Percentiles rank a stretch among this genome's conserved stretches.
These are phyloP conservation scores for Balansia obtecta DNA, from an alignment of 2,329 filamentous ascomycete genomes.

Conservation along the genomic window DNA sequence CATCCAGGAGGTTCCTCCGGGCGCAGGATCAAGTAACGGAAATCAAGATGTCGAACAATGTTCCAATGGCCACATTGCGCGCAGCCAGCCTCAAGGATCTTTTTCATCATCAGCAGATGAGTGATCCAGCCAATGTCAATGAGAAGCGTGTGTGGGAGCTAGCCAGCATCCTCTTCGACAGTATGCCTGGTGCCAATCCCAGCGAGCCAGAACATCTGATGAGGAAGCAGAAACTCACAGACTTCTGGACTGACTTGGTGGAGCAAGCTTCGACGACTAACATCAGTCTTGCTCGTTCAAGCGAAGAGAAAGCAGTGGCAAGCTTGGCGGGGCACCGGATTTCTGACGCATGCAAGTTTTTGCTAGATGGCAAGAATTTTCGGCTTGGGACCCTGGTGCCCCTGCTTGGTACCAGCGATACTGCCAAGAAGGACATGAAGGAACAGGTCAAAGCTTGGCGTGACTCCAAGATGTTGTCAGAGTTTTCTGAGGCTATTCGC, in stretches of 20 bases:
- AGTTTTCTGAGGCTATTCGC: slow-evolving; percentile 74
- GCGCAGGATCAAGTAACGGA: slow-evolving; percentile 43
- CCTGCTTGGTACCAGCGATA: slow-evolving; percentile 63
- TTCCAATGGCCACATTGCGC: slow-evolving; percentile 46
- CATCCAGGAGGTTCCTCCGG: slow-evolving; percentile 40
- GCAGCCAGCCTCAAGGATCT: slow-evolving; percentile 22
- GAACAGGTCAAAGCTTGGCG: slow-evolving; percentile 78
- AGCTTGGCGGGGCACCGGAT: slow-evolving; percentile 69
- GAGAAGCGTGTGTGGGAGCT: slow-evolving; percentile 77
- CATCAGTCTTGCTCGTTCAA: slow-evolving; percentile 45
- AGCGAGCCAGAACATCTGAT: slow-evolving; percentile 26
- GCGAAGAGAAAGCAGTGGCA: slow-evolving; percentile 75
- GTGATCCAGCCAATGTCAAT: slow-evolving; percentile 36
- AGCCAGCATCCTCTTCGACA: slow-evolving; percentile 76
- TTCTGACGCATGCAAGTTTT: slow-evolving; percentile 67
- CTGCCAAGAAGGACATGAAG: slow-evolving; percentile 60
- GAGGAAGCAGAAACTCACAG: slow-evolving; percentile 53
- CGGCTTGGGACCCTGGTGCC: slow-evolving; percentile 76
- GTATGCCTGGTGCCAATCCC: slow-evolving; percentile 31
- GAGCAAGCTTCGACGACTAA: slow-evolving; percentile 42
- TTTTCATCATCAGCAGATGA: slow-evolving; percentile 29
- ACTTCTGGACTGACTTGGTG: slow-evolving; percentile 55
- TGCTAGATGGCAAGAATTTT: slow-evolving; percentile 66
- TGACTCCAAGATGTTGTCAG: slow-evolving; percentile 68
- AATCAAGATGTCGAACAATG: slow-evolving; percentile 39